These are phyloP conservation scores for Pneumocystis canis DNA, from an alignment of 1,139 yeast genomes.

Conservation along the genomic window DNA sequence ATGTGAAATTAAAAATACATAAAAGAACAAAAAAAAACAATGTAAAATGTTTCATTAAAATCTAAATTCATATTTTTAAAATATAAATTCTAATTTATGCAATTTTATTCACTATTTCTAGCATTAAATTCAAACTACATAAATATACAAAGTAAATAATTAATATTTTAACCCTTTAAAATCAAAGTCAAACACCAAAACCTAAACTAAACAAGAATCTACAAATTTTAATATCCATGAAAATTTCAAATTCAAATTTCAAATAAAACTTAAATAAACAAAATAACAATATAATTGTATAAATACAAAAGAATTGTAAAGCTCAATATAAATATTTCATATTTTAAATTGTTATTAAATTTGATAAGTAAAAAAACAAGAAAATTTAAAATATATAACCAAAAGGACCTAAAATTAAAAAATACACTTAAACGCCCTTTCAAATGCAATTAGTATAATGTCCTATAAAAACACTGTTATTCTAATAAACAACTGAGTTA, in stretches of 20 bases:
- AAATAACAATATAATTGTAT: background rate
- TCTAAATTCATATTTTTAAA: background rate
- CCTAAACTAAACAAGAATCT: background rate
- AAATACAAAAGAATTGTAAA: background rate
- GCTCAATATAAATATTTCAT: background rate
- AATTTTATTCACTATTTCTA: background rate
- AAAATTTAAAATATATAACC: background rate
- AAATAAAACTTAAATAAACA: background rate
- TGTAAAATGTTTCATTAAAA: background rate
- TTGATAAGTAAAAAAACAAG: background rate
- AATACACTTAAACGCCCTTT: background rate
- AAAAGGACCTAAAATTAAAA: background rate
- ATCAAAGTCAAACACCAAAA: background rate
- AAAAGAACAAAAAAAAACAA: background rate
- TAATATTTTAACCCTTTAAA: background rate
- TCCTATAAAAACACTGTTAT: background rate
- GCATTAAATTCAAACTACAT: background rate
- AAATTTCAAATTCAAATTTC: background rate
- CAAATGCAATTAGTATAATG: background rate
- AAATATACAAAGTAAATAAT: background rate
- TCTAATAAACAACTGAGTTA: background rate
- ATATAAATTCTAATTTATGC: background rate
- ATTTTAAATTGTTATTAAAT: background rate
- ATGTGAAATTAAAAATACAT: background rate
- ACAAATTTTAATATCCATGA: background rate